phyloP scores from a whole-genome alignment of 164 flowering plant genomes.

The Brasenia schreberi region DNA sequence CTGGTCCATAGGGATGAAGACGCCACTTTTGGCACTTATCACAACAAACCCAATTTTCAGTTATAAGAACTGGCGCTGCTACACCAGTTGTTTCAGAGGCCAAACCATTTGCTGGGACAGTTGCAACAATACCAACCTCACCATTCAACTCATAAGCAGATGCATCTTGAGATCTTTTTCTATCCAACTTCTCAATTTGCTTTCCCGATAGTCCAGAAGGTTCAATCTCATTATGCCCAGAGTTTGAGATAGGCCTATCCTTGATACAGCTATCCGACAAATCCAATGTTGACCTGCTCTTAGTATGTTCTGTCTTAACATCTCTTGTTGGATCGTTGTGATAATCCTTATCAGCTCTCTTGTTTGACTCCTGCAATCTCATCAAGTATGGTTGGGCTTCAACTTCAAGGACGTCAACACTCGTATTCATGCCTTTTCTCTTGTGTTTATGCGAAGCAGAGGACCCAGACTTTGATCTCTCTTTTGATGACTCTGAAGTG shows the following conservation, averaged over 20 bases:
- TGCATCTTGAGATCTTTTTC: constrained; percentile 21
- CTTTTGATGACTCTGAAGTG: background rate
- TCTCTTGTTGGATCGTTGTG: constrained; percentile 6
- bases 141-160: constrained; percentile 1
- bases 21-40: constrained; percentile 88
- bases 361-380: constrained; percentile 13
- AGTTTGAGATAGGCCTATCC: constrained; percentile 16
- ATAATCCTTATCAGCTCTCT: constrained; percentile 29
- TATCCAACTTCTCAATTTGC: constrained; percentile 22
- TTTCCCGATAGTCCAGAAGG: constrained; percentile 5
- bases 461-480: background rate
- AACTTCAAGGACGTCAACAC: constrained; percentile 12
- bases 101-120: constrained; percentile 2
- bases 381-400: constrained; percentile 14
- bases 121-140: constrained; percentile 1
- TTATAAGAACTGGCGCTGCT: constrained; percentile 28
- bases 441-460: constrained; percentile 8
- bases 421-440: constrained; percentile 9
- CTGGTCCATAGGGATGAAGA: constrained; percentile 72
- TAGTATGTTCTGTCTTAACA: constrained; percentile 1
- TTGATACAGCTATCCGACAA: constrained; percentile 6
- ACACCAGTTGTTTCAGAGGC: background rate
- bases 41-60: constrained; percentile 77
- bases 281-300: constrained; percentile 4
- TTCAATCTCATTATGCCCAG: constrained; percentile 21